Percentiles rank a stretch among this genome's conserved stretches.
These are phyloP conservation scores for Gigaspora rosea DNA, from an alignment of 192 early-diverging fungal genomes.

Conservation along the genomic window DNA sequence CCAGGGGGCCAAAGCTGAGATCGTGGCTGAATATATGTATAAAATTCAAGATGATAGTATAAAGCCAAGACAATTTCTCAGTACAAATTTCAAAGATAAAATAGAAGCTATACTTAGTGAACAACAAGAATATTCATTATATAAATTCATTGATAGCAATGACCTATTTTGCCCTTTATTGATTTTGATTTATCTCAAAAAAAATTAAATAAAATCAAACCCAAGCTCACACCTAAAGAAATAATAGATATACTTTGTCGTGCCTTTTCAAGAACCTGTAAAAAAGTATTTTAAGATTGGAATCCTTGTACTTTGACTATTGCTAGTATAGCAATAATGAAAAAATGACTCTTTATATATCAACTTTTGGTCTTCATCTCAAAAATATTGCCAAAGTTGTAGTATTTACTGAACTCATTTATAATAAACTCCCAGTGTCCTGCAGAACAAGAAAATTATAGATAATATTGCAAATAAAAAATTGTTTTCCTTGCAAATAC, in stretches of 20 bases:
- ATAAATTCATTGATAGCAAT: slow-evolving; percentile 17
- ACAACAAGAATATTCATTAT: slow-evolving; percentile 5
- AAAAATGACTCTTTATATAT: slow-evolving; percentile 13
- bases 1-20: no score
- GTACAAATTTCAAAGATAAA: no score
- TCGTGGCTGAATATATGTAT: no score
- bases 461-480: slow-evolving; percentile 22
- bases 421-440: slow-evolving; percentile 1
- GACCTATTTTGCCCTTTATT: slow-evolving; percentile 6
- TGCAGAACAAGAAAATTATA: slow-evolving; percentile 11
- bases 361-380: background rate
- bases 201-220: slow-evolving; percentile 10
- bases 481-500: slow-evolving; percentile 1
- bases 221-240: slow-evolving; percentile 18
- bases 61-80: no score
- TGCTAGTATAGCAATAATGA: slow-evolving; percentile 6
- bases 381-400: slow-evolving; percentile 1
- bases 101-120: no score
- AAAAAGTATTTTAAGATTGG: background rate
- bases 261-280: background rate
- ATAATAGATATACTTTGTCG: background rate
- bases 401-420: slow-evolving; percentile 22
- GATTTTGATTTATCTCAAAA: slow-evolving; percentile 20
- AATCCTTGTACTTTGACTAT: background rate
- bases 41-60: no score